A percentile compares a stretch with the other conserved stretches of the same genome.
These are phyloP conservation scores for Hypoxylon sp. DNA, from an alignment of 2,329 filamentous ascomycete genomes.

Conservation along the genomic window DNA sequence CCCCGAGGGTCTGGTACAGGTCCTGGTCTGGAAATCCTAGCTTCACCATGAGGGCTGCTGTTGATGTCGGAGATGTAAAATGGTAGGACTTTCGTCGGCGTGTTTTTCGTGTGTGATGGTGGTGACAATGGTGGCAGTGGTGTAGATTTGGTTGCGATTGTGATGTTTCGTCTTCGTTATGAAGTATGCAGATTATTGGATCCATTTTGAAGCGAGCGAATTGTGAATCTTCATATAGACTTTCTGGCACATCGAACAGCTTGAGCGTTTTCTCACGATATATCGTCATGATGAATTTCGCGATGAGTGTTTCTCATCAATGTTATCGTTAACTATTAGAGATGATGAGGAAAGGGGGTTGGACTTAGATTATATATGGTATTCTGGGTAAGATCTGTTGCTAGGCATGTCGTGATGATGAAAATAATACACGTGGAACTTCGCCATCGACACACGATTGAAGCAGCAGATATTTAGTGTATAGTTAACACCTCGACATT, in stretches of 20 bases:
- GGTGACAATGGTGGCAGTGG: too few species aligned
- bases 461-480: too few species aligned
- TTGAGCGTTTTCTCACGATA: neutral
- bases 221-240: slow-evolving; percentile 1
- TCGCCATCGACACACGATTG: slow-evolving; percentile 14
- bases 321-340: too few species aligned
- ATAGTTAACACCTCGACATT: too few species aligned
- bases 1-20: slow-evolving; percentile 25
- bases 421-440: slow-evolving; percentile 25
- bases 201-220: neutral
- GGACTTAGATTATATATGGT: too few species aligned
- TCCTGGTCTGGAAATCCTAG: slow-evolving; percentile 22
- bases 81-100: neutral
- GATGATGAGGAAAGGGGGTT: too few species aligned
- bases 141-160: neutral
- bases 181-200: slow-evolving; percentile 1
- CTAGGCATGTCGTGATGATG: slow-evolving; percentile 1
- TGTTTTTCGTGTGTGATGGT: slow-evolving; percentile 1
- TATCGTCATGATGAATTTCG: neutral
- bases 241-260: neutral
- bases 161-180: slow-evolving; percentile 6
- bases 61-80: neutral
- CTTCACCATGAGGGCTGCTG: slow-evolving; percentile 9
- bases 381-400: neutral
- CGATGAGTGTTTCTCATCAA: slow-evolving; percentile 1